A percentile compares a stretch with the other conserved stretches of the same genome.
phyloP scores from a whole-genome alignment of 176 grass and related monocot genomes.

The Aechmea fasciata region DNA sequence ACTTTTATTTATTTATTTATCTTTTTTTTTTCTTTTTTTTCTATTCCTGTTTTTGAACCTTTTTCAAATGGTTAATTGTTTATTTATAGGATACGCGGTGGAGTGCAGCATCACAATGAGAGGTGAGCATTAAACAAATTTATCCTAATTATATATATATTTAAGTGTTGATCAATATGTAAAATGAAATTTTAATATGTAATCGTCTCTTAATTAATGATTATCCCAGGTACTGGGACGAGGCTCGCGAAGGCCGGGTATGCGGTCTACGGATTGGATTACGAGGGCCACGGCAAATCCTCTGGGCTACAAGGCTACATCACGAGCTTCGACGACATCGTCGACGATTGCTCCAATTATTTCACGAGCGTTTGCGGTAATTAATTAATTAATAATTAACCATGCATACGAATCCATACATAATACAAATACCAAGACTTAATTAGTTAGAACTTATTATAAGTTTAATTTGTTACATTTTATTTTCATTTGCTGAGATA shows the following conservation, averaged over 20 bases:
- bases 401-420: too few species aligned
- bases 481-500: too few species aligned
- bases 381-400: neutral
- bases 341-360: conserved; percentile 37
- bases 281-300: conserved; percentile 71
- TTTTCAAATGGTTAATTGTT: neutral
- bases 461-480: neutral
- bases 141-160: neutral
- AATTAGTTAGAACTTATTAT: neutral
- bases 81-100: conserved; percentile 54
- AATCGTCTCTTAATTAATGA: neutral
- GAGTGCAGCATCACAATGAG: conserved; percentile 84
- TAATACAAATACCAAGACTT: too few species aligned
- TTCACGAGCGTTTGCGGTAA: conserved; percentile 48
- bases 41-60: neutral
- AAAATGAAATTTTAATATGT: neutral
- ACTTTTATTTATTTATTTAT: neutral
- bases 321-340: conserved; percentile 30
- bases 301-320: conserved; percentile 63
- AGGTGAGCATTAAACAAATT: conserved; percentile 28
- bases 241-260: conserved; percentile 50
- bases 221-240: conserved; percentile 34
- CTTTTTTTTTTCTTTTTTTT: neutral
- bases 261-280: conserved; percentile 60
- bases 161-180: neutral